Evolutionary conservation across 139 green algal genomes (phyloP), one percentile per base, ranked within the genome.

Genomic region (Asterochloris erici): DNA sequence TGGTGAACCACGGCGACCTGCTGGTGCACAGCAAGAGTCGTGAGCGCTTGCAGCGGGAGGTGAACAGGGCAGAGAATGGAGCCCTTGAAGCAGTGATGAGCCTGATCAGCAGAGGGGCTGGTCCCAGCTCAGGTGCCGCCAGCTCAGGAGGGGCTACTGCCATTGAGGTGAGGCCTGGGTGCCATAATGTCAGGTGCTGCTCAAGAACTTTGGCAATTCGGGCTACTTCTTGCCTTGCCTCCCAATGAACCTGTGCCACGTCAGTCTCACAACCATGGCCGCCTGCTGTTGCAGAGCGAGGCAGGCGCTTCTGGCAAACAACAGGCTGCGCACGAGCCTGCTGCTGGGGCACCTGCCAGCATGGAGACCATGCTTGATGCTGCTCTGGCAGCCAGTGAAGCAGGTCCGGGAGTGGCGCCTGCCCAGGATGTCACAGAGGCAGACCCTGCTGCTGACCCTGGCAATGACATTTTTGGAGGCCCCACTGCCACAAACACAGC

Each of bases 1-100:
- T 93, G 73, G 77, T 93, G 73, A 71, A 81, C n/a, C 70, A 86
- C 47, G 90, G 90, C 12, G 82, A 90, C 60, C 84, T 83, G 62
- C 68, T 73, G 28, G 77, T 92, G 21, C 88, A 93, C 81, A 80
- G 60, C 14, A 80, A 61, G 24, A n/a, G 24, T 10, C 60, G 76
- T 70, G 76, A 80, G 21, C 54, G 68, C 23, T 60, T 80, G 23
- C 60, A 54, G 68, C n/a, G 14, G 54, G 47, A 80, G 21, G 68
- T 29, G 54, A 54, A 80, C 11, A 62, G 60, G 68, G 76, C 54
- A 54, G 60, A 70, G 19, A 62, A 61, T 70, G 76, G 60, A 9
- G 60, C 68, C n/a, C 60, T 80, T 24, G 60, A 80, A 69, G 76
- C 76, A 80, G 54, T 80, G 60, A 47, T 80, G 76, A 62, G 76